Conservation (phyloP, 2,329 filamentous ascomycete species). For the Fusarium nygamai region DNA sequence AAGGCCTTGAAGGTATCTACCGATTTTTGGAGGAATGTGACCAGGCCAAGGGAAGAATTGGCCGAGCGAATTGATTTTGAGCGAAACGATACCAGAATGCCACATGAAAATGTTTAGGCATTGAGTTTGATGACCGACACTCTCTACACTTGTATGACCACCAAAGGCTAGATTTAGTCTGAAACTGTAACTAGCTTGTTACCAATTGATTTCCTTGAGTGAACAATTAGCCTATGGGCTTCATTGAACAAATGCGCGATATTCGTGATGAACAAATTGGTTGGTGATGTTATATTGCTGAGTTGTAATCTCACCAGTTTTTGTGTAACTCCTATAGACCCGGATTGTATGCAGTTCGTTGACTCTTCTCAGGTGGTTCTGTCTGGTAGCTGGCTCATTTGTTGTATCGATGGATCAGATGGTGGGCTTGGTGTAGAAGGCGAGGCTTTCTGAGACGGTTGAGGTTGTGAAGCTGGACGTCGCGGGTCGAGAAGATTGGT, state of each 20-base stretch:
- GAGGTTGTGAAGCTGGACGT: not conserved
- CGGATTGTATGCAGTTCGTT: not conserved
- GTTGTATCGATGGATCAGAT: conserved; percentile 18
- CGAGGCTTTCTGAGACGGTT: not conserved
- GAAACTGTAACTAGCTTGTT: conserved; percentile 25
- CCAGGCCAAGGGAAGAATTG: conserved; percentile 50
- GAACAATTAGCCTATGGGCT: not conserved
- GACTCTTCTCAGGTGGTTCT: conserved; percentile 7
- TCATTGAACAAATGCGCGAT: not conserved
- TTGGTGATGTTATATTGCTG: not conserved
- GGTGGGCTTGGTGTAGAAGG: conserved; percentile 9
- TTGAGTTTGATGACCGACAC: conserved; percentile 39
- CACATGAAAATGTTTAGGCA: conserved; percentile 10
- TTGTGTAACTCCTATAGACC: not conserved
- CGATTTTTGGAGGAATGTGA: conserved; percentile 69
- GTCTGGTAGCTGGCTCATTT: conserved; percentile 18
- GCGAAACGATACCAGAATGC: conserved; percentile 34
- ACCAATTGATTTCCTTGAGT: conserved; percentile 39
- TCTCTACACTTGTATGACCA: conserved; percentile 35
- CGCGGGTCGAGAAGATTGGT: conserved; percentile 39
- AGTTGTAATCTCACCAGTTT: not conserved
- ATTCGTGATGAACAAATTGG: not conserved
- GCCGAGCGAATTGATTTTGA: conserved; percentile 38
- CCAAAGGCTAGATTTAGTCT: conserved; percentile 28
- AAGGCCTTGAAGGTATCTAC: conserved; percentile 67